Evolutionary conservation across 768 basidiomycete species (phyloP), one percentile per base, ranked within the genome.

Genomic region (Pilatotrama ljubarskyi): DNA sequence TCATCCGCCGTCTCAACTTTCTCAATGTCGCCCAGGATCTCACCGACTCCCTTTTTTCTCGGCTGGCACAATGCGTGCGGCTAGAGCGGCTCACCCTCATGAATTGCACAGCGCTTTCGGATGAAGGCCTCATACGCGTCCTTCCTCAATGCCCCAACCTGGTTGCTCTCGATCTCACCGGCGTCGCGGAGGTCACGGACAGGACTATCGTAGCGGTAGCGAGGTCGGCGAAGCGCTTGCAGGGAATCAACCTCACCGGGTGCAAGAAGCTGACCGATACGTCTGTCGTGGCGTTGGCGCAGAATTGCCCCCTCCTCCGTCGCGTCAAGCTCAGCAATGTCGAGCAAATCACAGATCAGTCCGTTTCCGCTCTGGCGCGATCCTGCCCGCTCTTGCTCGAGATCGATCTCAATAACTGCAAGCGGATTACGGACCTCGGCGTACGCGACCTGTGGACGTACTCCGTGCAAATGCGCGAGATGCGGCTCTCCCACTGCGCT

Each of bases 1-100:
- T 96, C 70, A 87, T 98, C 64, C 88, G 93, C 26, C 87, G 97
- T 46, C 84, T 99, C 70, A 97, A 98, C 72, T 90, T 98, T 70
- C 80, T 88, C 53, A 81, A 82, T 51, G 77, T 98, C 38, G 85
- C 85, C 32, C 71, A 76, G 20, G 81, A 85, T 62, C 83, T 98
- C 68, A 82, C 78, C 41, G 91, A 95, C 74, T 82, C 87, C 61
- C 79, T 90, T 58, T 84, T 97, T 70, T 75, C 79, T 49, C 80
- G 86, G 47, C 84, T 96, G 63, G 78, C 82, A 38, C 80, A 79
- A 52, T 97, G 95, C 74, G 81, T 85, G 66, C 80, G 91, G 48
- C 82, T 95, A 51, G 95, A 97, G 74, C 87, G 95, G 51, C 82
- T 98, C 63, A 95, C 92, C 14, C 85, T 97, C 53, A 87, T 90